phyloP scores from a whole-genome alignment of 306 rosid genomes.

The Cajanus cajan region DNA sequence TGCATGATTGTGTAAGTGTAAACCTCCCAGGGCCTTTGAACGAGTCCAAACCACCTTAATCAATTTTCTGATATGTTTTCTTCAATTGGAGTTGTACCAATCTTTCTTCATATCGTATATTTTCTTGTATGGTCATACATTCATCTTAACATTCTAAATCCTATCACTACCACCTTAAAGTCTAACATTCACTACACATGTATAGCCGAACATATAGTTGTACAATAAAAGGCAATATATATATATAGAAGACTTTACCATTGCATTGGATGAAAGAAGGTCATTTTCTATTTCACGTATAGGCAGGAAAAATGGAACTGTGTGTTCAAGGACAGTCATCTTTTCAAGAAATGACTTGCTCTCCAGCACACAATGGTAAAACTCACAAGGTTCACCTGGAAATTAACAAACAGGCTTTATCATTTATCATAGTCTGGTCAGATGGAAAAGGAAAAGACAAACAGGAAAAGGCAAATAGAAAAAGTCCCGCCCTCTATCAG shows the following conservation, averaged over 20 bases:
- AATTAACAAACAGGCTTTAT: conserved; percentile 28
- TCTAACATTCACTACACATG: conserved; percentile 29
- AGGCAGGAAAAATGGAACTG: conserved; percentile 87
- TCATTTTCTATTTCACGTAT: conserved; percentile 82
- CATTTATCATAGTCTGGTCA: conserved; percentile 17
- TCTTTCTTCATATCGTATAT: too few species aligned
- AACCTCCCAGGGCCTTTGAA: not conserved
- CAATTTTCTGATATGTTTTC: too few species aligned
- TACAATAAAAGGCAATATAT: too few species aligned
- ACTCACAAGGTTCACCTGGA: conserved; percentile 80
- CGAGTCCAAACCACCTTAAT: not conserved
- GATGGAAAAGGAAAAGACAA: conserved; percentile 23
- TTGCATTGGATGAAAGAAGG: conserved; percentile 84
- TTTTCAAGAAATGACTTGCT: conserved; percentile 97
- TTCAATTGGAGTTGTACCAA: too few species aligned
- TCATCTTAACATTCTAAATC: too few species aligned
- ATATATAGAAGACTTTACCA: conserved; percentile 63
- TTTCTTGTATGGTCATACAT: too few species aligned
- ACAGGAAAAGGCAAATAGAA: not conserved
- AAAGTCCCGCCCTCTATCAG: conserved; percentile 36
- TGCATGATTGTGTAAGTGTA: not conserved
- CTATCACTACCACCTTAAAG: conserved; percentile 8
- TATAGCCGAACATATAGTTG: too few species aligned
- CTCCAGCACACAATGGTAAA: conserved; percentile 91
- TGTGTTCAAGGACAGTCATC: conserved; percentile 91